Evolutionary conservation across 2,329 filamentous ascomycete species (phyloP).

Genomic region (Ceratocystis papillata): DNA sequence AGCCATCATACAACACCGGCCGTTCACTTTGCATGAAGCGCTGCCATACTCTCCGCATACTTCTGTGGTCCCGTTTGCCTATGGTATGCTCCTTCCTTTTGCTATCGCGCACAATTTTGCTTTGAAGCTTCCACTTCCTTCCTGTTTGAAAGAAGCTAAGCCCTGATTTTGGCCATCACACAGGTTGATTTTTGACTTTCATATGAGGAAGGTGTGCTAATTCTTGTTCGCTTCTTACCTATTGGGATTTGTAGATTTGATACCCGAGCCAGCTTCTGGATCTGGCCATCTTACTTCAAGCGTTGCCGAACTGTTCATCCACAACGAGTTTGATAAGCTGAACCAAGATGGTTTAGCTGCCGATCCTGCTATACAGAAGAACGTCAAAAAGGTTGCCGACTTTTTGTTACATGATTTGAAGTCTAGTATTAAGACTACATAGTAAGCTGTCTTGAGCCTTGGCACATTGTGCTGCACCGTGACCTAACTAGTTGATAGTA

Average conservation of each 20-base stretch:
- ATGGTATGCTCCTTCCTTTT: constrained; percentile 40
- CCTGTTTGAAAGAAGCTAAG: background rate
- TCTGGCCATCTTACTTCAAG: constrained; percentile 43
- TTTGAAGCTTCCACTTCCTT: constrained; percentile 1
- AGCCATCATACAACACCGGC: constrained; percentile 29
- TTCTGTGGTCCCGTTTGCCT: constrained; percentile 66
- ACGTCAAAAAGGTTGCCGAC: constrained; percentile 59
- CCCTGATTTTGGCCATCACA: background rate
- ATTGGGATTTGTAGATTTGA: constrained; percentile 42
- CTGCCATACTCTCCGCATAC: constrained; percentile 74
- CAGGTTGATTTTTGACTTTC: constrained; percentile 12
- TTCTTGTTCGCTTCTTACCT: constrained; percentile 8
- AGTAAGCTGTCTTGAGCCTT: constrained; percentile 37
- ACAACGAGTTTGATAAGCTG: constrained; percentile 52
- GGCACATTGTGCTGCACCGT: background rate
- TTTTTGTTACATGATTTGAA: constrained; percentile 66
- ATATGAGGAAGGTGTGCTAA: constrained; percentile 21
- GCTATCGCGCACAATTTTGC: background rate
- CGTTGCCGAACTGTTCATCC: constrained; percentile 42
- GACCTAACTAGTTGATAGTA: constrained; percentile 36
- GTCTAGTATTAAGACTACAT: constrained; percentile 58
- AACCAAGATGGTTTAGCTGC: constrained; percentile 54
- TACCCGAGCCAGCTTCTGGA: constrained; percentile 53
- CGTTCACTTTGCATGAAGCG: constrained; percentile 61
- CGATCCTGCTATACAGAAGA: constrained; percentile 48